Base-by-base conservation (phyloP, 148 eudicot species). In the Selenicereus undatus region DNA sequence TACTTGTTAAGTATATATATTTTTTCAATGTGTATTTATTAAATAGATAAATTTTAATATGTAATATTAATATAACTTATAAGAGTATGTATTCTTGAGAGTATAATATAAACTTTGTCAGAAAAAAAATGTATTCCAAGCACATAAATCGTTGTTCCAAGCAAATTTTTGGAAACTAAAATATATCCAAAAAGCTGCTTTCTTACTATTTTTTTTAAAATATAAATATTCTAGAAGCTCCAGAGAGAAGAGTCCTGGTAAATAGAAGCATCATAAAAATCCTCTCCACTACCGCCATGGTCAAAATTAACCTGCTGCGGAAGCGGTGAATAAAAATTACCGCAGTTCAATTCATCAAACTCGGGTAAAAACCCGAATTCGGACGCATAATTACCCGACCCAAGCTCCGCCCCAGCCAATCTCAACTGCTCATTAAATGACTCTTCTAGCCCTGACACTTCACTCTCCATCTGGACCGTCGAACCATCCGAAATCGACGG, bases 321-420 rank as follows among this genome's bases (percentile, higher is more conserved):
- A 11, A 77, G 87, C 21, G 85, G 42, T 13, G 76, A 32, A 58
- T 36, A 87, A 79, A 83, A 88, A 3, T 80, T 82, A 39, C 65
- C 80, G 2, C 65, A 5, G 26, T 36, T 65, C 48, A 82, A 88
- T 45, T 92, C 90, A 62, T 91, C 89, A 45, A 88, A 94, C n/a
- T 88, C 97, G 51, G 92, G 30, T 69, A 82, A 88, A 39, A 85
- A 76, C 20, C 88, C 97, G 35, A 81, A 93, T 16, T 87, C 91
- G 3, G 86, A n/a, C 2, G 36, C 84, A 21, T 79, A 86, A 65
- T 85, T 83, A 22, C 81, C 90, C 54, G 88, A 71, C 21, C 89
- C 90, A n/a, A 64, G 29, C 79, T 89, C 68, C 2, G 81, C 52
- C 0, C 79, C 29, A n/a, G 64, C 60, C 2, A 85, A 70, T 12